Percentiles rank a stretch among this genome's conserved stretches.
Evolutionary conservation across 805 yeast genomes (phyloP).

Genomic region (Metschnikowia lunata): DNA sequence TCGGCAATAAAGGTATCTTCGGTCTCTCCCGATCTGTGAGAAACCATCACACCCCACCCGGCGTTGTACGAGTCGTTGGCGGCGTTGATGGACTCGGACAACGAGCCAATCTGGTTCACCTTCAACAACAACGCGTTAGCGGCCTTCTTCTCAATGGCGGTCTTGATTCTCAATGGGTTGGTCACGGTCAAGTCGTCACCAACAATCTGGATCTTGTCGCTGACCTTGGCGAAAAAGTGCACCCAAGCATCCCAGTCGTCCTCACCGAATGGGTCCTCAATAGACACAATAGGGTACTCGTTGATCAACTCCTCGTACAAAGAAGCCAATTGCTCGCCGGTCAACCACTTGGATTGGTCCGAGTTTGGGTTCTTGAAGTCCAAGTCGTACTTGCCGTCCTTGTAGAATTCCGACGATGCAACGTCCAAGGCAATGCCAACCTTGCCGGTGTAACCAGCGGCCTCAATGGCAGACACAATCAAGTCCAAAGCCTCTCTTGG

Average conservation of each 20-base stretch:
- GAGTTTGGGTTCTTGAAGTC: conserved; percentile 98
- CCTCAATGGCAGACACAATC: conserved; percentile 81
- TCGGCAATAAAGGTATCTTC: conserved; percentile 99
- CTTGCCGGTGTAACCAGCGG: conserved; percentile 94
- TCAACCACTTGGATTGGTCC: conserved; percentile 85
- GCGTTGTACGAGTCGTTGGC: conserved; percentile 93
- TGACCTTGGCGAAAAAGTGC: conserved; percentile 68
- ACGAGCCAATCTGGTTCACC: conserved; percentile 98
- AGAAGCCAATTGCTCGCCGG: conserved; percentile 82
- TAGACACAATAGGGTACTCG: conserved; percentile 95
- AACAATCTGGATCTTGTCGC: conserved; percentile 79
- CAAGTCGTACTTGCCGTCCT: conserved; percentile 94
- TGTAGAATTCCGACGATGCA: conserved; percentile 97
- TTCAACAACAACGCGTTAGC: conserved; percentile 92
- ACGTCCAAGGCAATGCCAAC: conserved; percentile 91
- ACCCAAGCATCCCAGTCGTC: conserved; percentile 99
- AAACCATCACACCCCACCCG: conserved; percentile 99
- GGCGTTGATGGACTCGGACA: conserved; percentile 94
- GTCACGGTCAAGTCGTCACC: conserved; percentile 99
- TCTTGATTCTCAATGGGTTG: conserved; percentile 90
- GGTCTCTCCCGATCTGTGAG: conserved; percentile 99
- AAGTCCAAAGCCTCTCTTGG: conserved; percentile 97
- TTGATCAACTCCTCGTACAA: conserved; percentile 74
- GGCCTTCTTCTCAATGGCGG: conserved; percentile 94
- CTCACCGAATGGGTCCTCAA: conserved; percentile 99